Evolutionary conservation across 2,329 filamentous ascomycete genomes (phyloP), one percentile per base, ranked within the genome.

Genomic region (Monilinia aucupariae): DNA sequence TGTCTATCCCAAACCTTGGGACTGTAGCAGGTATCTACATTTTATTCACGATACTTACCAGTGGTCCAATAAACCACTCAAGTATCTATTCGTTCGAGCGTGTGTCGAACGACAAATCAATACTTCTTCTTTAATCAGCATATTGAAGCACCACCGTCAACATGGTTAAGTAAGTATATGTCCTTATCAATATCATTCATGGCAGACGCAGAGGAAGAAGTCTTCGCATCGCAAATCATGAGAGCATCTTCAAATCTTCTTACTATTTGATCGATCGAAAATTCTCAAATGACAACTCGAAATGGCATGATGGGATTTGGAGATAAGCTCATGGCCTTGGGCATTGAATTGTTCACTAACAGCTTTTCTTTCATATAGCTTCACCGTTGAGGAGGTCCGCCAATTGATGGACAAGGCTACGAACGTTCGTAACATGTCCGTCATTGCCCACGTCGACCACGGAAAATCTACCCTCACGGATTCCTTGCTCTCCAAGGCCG

Each of bases 401-500:
- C 73, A 67, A 75, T 80, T 90, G 78, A 90, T 90, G 89, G 88
- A 91, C 86, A 87, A 88, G 81, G 87, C 89, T 73, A 82, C 78
- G 77, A 88, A 88, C 79, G 85, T 88, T 78, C 83, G 85, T 81
- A 97, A 97, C 88, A 97, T 97, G 93, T 97, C 92, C 83, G 94
- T 99, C 80, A 97, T 97, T 91, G 94, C 94, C 80, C 94, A 99
- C 85, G 92, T 99, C 88, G 94, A 99, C 82, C 94, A 99, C 87
- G 94, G 94, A 85, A 99, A 99, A 83, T 99, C 94, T 75, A 99
- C 94, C 78, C 87, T 99, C 76, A 97, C 93, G 87, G 94, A 99
- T 83, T 97, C 94, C 75, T 91, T 99, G 72, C 90, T 99, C 78
- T 92, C 96, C 83, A 94, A 96, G 83, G 93, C 93, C 76, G 94